Conservation (phyloP, 2,329 filamentous ascomycete genomes). For the Chalaropsis ovoidea region DNA sequence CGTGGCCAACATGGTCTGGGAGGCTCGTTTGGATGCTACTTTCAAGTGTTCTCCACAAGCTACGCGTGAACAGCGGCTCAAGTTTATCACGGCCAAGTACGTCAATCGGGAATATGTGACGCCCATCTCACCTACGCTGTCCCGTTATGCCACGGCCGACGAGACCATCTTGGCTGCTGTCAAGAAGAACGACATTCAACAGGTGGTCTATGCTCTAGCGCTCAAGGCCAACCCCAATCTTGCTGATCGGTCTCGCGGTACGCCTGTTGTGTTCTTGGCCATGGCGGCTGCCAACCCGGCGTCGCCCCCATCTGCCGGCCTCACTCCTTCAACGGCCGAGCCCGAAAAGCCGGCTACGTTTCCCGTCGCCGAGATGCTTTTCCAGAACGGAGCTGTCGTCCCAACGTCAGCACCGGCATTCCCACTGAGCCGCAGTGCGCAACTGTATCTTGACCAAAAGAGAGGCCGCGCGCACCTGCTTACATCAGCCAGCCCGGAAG, state of each 20-base stretch:
- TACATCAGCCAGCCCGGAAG: slow-evolving; percentile 37
- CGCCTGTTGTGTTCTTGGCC: slow-evolving; percentile 81
- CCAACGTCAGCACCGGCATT: slow-evolving; percentile 67
- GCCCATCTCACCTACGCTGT: slow-evolving; percentile 62
- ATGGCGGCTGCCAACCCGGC: slow-evolving; percentile 88
- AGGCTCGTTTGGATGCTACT: slow-evolving; percentile 65
- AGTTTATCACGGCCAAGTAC: slow-evolving; percentile 93
- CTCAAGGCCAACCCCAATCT: slow-evolving; percentile 79
- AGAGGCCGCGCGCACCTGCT: slow-evolving; percentile 39
- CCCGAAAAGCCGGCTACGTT: slow-evolving; percentile 57
- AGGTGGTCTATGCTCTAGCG: slow-evolving; percentile 82
- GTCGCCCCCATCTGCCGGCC: slow-evolving; percentile 47
- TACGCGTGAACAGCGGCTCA: slow-evolving; percentile 79
- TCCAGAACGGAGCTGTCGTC: slow-evolving; percentile 90
- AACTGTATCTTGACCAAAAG: slow-evolving; percentile 76
- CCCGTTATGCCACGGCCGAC: slow-evolving; percentile 66
- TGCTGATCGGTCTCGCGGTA: slow-evolving; percentile 73
- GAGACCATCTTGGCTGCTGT: slow-evolving; percentile 85
- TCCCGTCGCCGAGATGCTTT: slow-evolving; percentile 76
- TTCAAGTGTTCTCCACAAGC: slow-evolving; percentile 67
- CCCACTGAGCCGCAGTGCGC: slow-evolving; percentile 68
- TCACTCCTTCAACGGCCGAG: slow-evolving; percentile 35
- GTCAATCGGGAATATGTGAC: slow-evolving; percentile 74
- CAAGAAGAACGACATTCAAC: slow-evolving; percentile 91
- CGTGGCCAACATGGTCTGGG: slow-evolving; percentile 94